Base-by-base conservation (phyloP, 2,329 filamentous ascomycete genomes). In the Didymella lethalis region DNA sequence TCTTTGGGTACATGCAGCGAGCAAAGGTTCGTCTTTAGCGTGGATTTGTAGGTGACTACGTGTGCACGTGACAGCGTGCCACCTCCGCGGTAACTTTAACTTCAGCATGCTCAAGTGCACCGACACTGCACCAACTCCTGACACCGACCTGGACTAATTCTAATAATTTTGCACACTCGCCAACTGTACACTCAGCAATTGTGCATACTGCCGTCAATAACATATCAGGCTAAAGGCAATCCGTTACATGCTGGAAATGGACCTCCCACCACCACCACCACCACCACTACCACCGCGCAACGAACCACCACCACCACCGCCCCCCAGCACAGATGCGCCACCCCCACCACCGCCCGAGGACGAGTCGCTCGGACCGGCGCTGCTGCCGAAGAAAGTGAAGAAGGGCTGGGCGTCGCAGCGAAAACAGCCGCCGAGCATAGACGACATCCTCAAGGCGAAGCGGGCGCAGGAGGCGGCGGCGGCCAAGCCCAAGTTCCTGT, bases 401-500 rank as follows among this genome's bases (percentile, higher is more conserved):
- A 86, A 87, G 50, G 84, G 84, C 66, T 85, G 82, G 82, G 82
- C 81, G 12, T 67, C 78, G 62, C 72, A 60, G 63, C 74, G 69
- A 55, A 76, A 74, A 46, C 78, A 70, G 70, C 90, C 90, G 8
- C 81, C 96, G 47, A 93, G 92, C 73, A 89, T 97, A 56, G 93
- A 97, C 77, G 91, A 96, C 68, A 85, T 97, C 4, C 79, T 97
- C 23, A 87, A 88, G 66, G 90, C 93, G 79, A 96, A 96, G 83
- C 91, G 90, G 73, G 92, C 91, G 62, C 90, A 91, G 28, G 92
- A 95, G 78, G 90, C 90, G 34, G 92, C 90, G 16, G 90, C 92
- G 10, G 86, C 91, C 54, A 97, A 95, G 83, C 93, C 93, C 5
- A 93, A 92, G 76, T 96, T 96, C 74, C 81, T 97, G 23, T 90